These are phyloP conservation scores for Ceriops tagal DNA, from an alignment of 345 rosid genomes.

Conservation along the genomic window DNA sequence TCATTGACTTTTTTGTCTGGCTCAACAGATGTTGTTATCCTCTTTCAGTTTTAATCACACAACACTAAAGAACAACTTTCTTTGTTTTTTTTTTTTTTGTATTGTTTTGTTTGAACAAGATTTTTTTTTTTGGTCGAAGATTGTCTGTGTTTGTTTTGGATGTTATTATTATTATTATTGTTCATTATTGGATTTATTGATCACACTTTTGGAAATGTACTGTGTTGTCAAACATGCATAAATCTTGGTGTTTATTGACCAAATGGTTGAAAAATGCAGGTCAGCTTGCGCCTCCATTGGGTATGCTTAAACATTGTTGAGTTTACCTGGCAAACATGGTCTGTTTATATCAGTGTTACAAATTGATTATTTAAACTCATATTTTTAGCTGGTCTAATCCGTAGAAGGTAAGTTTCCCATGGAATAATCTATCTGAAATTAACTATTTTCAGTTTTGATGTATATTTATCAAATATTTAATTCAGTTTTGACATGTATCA, in stretches of 20 bases:
- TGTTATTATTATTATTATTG: no score
- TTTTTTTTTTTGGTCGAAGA: no score
- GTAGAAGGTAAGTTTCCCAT: conserved; percentile 11
- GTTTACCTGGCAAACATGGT: conserved; percentile 7
- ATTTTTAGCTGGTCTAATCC: conserved; percentile 12
- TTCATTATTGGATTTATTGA: no score
- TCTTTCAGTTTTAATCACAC: no score
- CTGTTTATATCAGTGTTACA: conserved; percentile 8
- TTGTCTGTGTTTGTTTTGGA: not conserved
- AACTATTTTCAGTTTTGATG: conserved; percentile 1
- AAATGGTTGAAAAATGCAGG: conserved; percentile 18
- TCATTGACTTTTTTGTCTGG: no score
- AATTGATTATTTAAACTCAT: conserved; percentile 12
- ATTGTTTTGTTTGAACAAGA: no score
- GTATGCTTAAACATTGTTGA: conserved; percentile 10
- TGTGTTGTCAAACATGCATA: conserved; percentile 2
- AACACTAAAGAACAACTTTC: no score
- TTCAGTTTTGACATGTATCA: no score
- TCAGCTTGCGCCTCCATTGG: conserved; percentile 6
- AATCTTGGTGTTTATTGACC: conserved; percentile 6
- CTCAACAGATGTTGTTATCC: no score
- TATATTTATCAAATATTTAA: not conserved
- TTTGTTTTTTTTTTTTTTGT: no score
- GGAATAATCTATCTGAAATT: conserved; percentile 7
- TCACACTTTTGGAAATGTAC: not conserved